phyloP scores from a whole-genome alignment of 2,329 filamentous ascomycete genomes.

The Fusarium multiceps region DNA sequence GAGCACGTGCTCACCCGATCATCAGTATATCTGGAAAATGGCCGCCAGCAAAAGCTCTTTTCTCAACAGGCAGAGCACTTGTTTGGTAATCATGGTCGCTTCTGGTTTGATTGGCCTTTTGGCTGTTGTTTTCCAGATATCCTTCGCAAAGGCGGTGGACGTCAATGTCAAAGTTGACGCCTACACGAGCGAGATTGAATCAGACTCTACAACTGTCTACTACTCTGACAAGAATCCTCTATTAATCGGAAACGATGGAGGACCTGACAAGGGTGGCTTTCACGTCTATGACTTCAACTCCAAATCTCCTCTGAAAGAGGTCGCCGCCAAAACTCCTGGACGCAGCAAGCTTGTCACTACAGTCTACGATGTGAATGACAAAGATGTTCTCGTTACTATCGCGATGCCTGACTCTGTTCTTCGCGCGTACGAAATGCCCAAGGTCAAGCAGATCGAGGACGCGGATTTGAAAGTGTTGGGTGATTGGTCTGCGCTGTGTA shows the following conservation, averaged over 20 bases:
- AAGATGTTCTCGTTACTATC: conserved; percentile 56
- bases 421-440: conserved; percentile 52
- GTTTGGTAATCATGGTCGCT: conserved; percentile 32
- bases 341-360: conserved; percentile 59
- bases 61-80: conserved; percentile 12
- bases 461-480: conserved; percentile 53
- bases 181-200: conserved; percentile 52
- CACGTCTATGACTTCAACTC: conserved; percentile 52
- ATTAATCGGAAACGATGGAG: conserved; percentile 60
- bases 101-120: conserved; percentile 38
- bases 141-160: conserved; percentile 31
- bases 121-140: conserved; percentile 34
- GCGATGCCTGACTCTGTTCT: conserved; percentile 57
- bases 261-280: conserved; percentile 57
- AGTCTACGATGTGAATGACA: conserved; percentile 51
- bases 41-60: conserved; percentile 2
- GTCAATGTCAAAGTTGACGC: conserved; percentile 49
- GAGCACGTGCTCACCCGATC: conserved; percentile 16
- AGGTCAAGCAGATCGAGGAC: conserved; percentile 47
- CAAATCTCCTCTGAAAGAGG: conserved; percentile 48
- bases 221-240: conserved; percentile 52
- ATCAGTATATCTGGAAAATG: conserved; percentile 20
- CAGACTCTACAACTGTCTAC: conserved; percentile 56
- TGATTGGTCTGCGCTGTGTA: conserved; percentile 61
- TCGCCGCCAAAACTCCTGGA: conserved; percentile 51